A percentile compares a stretch with the other conserved stretches of the same genome.
phyloP scores from a whole-genome alignment of 805 yeast genomes.

The Debaryomyces hansenii region DNA sequence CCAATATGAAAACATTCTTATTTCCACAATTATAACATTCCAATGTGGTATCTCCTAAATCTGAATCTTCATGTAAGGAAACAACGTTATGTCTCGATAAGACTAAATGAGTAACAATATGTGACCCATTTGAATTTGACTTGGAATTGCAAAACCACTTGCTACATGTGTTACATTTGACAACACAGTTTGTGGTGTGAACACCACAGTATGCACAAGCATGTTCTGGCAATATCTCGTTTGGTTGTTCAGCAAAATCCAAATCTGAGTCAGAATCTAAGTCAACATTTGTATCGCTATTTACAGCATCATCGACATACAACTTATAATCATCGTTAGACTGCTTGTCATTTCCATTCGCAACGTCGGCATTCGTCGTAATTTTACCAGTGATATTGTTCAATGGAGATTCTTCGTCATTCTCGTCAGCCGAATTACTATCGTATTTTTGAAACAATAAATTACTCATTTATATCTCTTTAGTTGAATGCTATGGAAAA shows the following conservation, averaged over 20 bases:
- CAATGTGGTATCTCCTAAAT: slow-evolving; percentile 79
- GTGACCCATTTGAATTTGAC: slow-evolving; percentile 59
- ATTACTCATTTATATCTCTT: slow-evolving; percentile 18
- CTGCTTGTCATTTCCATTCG: not conserved
- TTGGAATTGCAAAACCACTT: slow-evolving; percentile 91
- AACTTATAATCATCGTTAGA: not conserved
- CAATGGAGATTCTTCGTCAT: not conserved
- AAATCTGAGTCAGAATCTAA: not conserved
- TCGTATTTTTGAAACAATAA: slow-evolving; percentile 20
- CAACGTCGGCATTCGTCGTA: not conserved
- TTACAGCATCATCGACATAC: not conserved
- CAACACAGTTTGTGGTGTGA: slow-evolving; percentile 60
- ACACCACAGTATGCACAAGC: slow-evolving; percentile 74
- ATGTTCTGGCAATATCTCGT: slow-evolving; percentile 15
- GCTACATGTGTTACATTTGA: slow-evolving; percentile 72
- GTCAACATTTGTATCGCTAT: not conserved
- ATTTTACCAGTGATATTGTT: not conserved
- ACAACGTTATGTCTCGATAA: slow-evolving; percentile 75
- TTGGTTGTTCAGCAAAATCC: not conserved
- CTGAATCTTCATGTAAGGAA: slow-evolving; percentile 74
- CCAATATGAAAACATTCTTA: slow-evolving; percentile 75
- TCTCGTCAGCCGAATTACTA: slow-evolving; percentile 1
- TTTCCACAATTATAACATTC: slow-evolving; percentile 93
- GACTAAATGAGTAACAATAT: slow-evolving; percentile 83
- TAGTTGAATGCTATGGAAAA: too few species aligned